A percentile compares a stretch with the other conserved stretches of the same genome.
Evolutionary conservation across 176 grass and related monocot genomes (phyloP).

Genomic region (Cocos nucifera): DNA sequence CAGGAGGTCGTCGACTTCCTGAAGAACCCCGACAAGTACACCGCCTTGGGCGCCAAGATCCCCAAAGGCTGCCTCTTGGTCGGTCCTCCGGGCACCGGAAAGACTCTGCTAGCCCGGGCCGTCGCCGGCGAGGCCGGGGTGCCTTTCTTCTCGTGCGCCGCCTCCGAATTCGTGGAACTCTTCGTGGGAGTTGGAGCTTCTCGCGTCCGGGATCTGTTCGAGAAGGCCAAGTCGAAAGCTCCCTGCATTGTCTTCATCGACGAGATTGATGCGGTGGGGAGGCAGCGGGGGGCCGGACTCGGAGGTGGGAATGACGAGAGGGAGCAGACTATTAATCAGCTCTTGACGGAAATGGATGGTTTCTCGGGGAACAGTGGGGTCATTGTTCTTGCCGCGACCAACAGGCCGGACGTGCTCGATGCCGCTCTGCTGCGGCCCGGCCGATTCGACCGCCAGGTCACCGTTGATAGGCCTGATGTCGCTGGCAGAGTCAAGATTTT

Average conservation of each 20-base stretch:
- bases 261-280: slow-evolving; percentile 86
- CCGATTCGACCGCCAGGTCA: slow-evolving; percentile 89
- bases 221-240: slow-evolving; percentile 97
- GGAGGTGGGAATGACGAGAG: slow-evolving; percentile 94
- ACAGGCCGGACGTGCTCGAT: slow-evolving; percentile 80
- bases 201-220: slow-evolving; percentile 83
- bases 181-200: slow-evolving; percentile 90
- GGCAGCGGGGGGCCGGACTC: slow-evolving; percentile 82
- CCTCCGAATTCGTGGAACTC: slow-evolving; percentile 92
- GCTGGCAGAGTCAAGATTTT: slow-evolving; percentile 81
- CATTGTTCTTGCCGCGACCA: slow-evolving; percentile 84
- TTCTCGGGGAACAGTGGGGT: slow-evolving; percentile 90
- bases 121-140: slow-evolving; percentile 89
- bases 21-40: slow-evolving; percentile 98
- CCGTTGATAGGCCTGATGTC: slow-evolving; percentile 84
- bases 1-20: slow-evolving; percentile 96
- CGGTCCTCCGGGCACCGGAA: slow-evolving; percentile 72
- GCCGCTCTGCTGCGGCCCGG: slow-evolving; percentile 61
- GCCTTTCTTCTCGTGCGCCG: slow-evolving; percentile 91
- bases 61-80: slow-evolving; percentile 91
- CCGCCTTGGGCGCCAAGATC: slow-evolving; percentile 83
- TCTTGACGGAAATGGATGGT: slow-evolving; percentile 96
- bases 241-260: slow-evolving; percentile 98
- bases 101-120: slow-evolving; percentile 83
- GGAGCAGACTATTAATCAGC: slow-evolving; percentile 98